Base-by-base conservation (phyloP, 768 basidiomycete species). In the Serpula lacrymans region DNA sequence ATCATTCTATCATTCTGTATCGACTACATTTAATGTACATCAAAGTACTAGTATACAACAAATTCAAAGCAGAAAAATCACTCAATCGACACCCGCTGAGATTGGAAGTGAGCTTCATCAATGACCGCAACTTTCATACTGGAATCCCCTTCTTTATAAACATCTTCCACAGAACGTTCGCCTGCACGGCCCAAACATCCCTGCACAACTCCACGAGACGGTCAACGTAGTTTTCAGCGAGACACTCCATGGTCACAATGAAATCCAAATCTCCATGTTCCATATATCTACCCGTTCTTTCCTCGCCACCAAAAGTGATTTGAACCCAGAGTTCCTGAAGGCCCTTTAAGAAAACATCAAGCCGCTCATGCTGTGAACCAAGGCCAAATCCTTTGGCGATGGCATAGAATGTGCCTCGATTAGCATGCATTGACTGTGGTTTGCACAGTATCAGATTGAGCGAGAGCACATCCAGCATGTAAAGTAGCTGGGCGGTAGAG, bases 341-440 rank as follows among this genome's bases (percentile, higher is more conserved):
- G 2, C 49, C 48, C 14, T 25, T 22, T 10, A 57, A 20, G 11
- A 59, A 28, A 26, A 40, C 35, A 5, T 16, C 34, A 35, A 42
- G 34, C 3, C 21, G 34, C 8, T 41, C 16, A 8, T 41, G 42
- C 11, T 44, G 38, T 6, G 16, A 17, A 9, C 58, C 57, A 7
- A 41, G 24, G 2, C 55, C 57, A 16, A 62, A 48, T 11, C 55
- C 61, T 23, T 52, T 51, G 14, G 56, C 62, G 22, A 63, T 45
- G 21, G 52, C 54, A 39, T 65, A 65, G 45, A 63, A 64, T 5
- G 57, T 62, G 11, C 51, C 45, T 8, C 59, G 58, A 3, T 45
- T 59, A 14, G 44, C 42, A 38, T 64, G 62, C 41, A 62, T 57
- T n/a, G 39, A 48, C 6, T 50, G 34, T 1, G 64, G 62, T 40